Conservation (phyloP, 1,284 basidiomycete species). For the Mycosarcoma mackinlayi region DNA sequence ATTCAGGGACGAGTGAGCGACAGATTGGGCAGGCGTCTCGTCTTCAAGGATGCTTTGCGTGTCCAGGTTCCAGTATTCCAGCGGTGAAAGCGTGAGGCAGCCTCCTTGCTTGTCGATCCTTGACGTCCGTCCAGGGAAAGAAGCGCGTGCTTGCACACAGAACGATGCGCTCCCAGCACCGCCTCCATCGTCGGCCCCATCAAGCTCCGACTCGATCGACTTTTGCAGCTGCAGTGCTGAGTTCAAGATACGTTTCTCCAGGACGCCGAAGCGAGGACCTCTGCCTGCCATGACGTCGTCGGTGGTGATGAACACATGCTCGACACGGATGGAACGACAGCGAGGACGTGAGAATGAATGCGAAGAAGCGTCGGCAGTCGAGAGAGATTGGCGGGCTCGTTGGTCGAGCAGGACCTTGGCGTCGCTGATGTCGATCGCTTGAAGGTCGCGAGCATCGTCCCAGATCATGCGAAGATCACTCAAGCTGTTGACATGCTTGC, state of each 20-base stretch:
- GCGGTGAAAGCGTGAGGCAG: slow-evolving; percentile 61
- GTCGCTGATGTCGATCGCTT: slow-evolving; percentile 53
- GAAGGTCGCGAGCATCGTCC: slow-evolving; percentile 63
- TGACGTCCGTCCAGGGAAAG: slow-evolving; percentile 32
- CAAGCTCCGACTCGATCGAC: slow-evolving; percentile 45
- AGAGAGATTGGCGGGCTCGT: slow-evolving; percentile 1
- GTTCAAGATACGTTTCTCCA: slow-evolving; percentile 57
- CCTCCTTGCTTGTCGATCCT: background rate
- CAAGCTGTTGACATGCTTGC: slow-evolving; percentile 59
- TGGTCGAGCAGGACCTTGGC: slow-evolving; percentile 33
- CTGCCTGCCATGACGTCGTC: slow-evolving; percentile 60
- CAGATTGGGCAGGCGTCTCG: slow-evolving; percentile 42
- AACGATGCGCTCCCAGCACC: background rate
- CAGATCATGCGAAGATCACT: slow-evolving; percentile 65
- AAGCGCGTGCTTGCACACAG: slow-evolving; percentile 33
- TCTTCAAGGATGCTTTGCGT: slow-evolving; percentile 37
- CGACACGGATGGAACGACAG: slow-evolving; percentile 51
- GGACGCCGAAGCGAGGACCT: slow-evolving; percentile 57
- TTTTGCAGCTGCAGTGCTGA: slow-evolving; percentile 58
- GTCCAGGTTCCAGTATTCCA: slow-evolving; percentile 59
- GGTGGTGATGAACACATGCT: slow-evolving; percentile 65
- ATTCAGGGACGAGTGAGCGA: slow-evolving; percentile 49
- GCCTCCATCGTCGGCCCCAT: background rate
- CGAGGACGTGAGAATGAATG: slow-evolving; percentile 28
- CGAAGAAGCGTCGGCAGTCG: background rate